A percentile compares a stretch with the other conserved stretches of the same genome.
Conservation (phyloP, 371 early-diverging fungal genomes). For the Saksenaea oblongispora region DNA sequence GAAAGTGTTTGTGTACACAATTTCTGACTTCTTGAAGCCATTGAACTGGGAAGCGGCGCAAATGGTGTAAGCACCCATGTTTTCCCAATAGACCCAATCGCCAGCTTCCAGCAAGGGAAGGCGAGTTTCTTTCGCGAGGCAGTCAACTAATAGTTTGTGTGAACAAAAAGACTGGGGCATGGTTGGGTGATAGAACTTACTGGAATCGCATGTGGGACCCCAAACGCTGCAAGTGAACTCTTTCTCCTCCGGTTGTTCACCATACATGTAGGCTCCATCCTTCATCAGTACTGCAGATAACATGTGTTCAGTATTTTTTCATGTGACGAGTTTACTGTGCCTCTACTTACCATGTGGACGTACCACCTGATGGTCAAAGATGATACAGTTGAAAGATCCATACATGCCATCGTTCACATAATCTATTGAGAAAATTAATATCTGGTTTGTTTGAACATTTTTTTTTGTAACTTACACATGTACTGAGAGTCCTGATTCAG, state of each 20-base stretch:
- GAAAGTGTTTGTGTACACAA: slow-evolving; percentile 86
- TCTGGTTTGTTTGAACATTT: not conserved
- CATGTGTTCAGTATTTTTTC: not conserved
- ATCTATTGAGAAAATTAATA: slow-evolving; percentile 28
- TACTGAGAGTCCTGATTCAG: slow-evolving; percentile 61
- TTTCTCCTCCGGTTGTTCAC: not conserved
- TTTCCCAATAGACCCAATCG: slow-evolving; percentile 94
- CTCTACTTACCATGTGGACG: slow-evolving; percentile 67
- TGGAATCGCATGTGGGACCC: slow-evolving; percentile 98
- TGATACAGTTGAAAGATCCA: slow-evolving; percentile 96
- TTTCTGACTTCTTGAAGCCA: slow-evolving; percentile 83
- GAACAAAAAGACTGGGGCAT: not conserved
- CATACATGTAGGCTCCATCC: slow-evolving; percentile 12
- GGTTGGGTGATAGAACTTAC: not conserved
- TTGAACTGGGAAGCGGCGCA: slow-evolving; percentile 90
- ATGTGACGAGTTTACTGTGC: slow-evolving; percentile 43
- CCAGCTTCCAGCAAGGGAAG: slow-evolving; percentile 90
- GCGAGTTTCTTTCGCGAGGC: slow-evolving; percentile 67
- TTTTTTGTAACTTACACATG: slow-evolving; percentile 68
- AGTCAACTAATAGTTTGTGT: slow-evolving; percentile 72
- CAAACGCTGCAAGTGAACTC: slow-evolving; percentile 77
- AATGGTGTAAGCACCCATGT: slow-evolving; percentile 97
- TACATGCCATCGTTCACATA: slow-evolving; percentile 99
- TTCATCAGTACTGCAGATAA: slow-evolving; percentile 22
- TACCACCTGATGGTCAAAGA: slow-evolving; percentile 93